Evolutionary conservation across 2,329 filamentous ascomycete species (phyloP), one percentile per base, ranked within the genome.

Genomic region (Aureobasidium sp.): DNA sequence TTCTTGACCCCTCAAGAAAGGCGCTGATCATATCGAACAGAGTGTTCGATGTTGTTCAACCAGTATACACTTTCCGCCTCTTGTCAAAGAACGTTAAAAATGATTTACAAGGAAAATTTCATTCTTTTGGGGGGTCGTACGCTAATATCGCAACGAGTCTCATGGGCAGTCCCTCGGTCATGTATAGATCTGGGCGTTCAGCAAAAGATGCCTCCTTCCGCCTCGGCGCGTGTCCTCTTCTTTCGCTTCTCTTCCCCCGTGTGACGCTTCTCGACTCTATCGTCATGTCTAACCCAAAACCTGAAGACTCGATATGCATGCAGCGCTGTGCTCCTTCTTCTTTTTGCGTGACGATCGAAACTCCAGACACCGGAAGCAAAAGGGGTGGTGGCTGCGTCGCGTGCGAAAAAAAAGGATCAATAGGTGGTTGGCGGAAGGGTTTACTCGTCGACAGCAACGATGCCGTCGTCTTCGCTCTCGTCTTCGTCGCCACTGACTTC

Each of bases 401-500:
- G 32, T 30, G 34, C 44, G 32, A 44, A 11, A 30, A 48, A 47
- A 25, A 37, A 27, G 30, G 15, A 32, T 52, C 57, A 52, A 60
- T 36, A 52, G 30, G 55, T 36, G 55, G 42, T 49, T 29, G 34
- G 44, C 30, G 47, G 49, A 37, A 34, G 32, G 2, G 25, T 54
- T 57, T 62, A 62, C 44, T 62, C 62, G 59, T 67, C 63, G 48
- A 78, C 77, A 69, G 79, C 83, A 39, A 85, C 84, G 66, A 86
- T 83, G 73, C 90, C 91, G 74, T 97, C 94, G 72, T 97, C 94
- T 77, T 96, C 93, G 73, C 90, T 96, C 76, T 91, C 83, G 75
- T 92, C 94, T 82, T 99, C 94, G 74, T 99, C 95, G 71, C 94
- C 94, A 76, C 91, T 96, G 72, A 99, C 91, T 76, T 99, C 91